A percentile compares a stretch with the other conserved stretches of the same genome.
These are phyloP conservation scores for Xylaria sp. DNA, from an alignment of 2,329 filamentous ascomycete genomes.

Conservation along the genomic window DNA sequence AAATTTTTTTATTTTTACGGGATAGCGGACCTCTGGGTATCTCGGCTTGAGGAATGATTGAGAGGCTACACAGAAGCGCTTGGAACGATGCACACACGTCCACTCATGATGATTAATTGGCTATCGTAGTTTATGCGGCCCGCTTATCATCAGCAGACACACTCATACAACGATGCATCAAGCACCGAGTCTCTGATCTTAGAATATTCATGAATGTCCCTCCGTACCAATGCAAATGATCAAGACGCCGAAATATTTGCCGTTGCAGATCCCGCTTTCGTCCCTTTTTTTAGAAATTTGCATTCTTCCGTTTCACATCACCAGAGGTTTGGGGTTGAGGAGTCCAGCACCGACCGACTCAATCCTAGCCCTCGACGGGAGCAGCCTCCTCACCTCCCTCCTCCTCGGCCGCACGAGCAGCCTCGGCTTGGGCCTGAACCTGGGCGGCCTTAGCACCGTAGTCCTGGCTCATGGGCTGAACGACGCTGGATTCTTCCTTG, in stretches of 20 bases:
- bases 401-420: conserved; percentile 65
- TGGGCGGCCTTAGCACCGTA: conserved; percentile 91
- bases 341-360: conserved; percentile 54
- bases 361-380: conserved; percentile 59
- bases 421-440: conserved; percentile 73
- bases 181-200: conserved; percentile 37
- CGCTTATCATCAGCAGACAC: conserved; percentile 24
- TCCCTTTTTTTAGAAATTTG: conserved; percentile 30
- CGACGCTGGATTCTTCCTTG: conserved; percentile 97
- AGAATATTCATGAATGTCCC: conserved; percentile 38
- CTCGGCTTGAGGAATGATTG: not conserved
- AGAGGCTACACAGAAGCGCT: not conserved
- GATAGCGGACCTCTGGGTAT: not conserved
- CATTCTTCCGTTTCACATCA: conserved; percentile 30
- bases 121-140: conserved; percentile 39
- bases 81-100: conserved; percentile 1
- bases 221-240: conserved; percentile 43
- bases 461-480: conserved; percentile 97
- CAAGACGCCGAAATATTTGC: conserved; percentile 47
- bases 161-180: conserved; percentile 40
- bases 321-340: conserved; percentile 42
- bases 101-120: conserved; percentile 38
- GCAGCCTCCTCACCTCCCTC: conserved; percentile 65
- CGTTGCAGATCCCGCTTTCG: conserved; percentile 37
- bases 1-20: not conserved